Evolutionary conservation across 1,284 basidiomycete genomes (phyloP).

Genomic region (Dichomitus squalens): DNA sequence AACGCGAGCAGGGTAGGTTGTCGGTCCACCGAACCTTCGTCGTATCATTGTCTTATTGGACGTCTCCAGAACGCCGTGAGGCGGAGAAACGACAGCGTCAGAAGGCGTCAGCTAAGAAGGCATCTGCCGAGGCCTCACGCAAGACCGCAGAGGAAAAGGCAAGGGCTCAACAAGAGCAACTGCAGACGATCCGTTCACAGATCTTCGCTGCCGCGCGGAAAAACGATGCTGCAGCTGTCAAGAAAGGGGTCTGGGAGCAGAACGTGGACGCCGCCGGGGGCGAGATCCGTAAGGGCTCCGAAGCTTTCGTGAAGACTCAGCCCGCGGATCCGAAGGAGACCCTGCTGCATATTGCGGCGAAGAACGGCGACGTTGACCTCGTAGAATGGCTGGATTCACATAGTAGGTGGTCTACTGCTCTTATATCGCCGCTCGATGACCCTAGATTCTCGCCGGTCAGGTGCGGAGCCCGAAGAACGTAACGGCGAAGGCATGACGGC

Average conservation of each 20-base stretch:
- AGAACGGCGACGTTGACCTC: slow-evolving; percentile 54
- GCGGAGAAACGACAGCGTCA: slow-evolving; percentile 60
- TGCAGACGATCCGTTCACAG: slow-evolving; percentile 57
- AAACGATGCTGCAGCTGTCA: slow-evolving; percentile 54
- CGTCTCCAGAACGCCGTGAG: slow-evolving; percentile 44
- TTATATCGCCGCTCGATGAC: background rate
- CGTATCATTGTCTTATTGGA: background rate
- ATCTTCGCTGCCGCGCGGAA: slow-evolving; percentile 65
- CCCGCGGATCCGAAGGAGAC: slow-evolving; percentile 65
- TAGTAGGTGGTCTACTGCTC: slow-evolving; percentile 46
- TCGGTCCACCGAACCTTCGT: background rate
- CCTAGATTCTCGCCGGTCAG: slow-evolving; percentile 36
- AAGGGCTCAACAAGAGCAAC: slow-evolving; percentile 46
- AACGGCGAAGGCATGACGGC: slow-evolving; percentile 58
- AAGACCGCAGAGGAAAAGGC: slow-evolving; percentile 53
- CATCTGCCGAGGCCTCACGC: slow-evolving; percentile 50
- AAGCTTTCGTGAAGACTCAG: slow-evolving; percentile 46
- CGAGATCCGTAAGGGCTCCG: slow-evolving; percentile 60
- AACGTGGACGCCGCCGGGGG: slow-evolving; percentile 70
- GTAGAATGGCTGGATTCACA: slow-evolving; percentile 71
- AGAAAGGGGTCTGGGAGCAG: slow-evolving; percentile 67
- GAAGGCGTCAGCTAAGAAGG: slow-evolving; percentile 57
- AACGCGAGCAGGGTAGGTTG: slow-evolving; percentile 55
- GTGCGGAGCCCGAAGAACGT: slow-evolving; percentile 70
- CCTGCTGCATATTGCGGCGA: slow-evolving; percentile 65